Conservation (phyloP, 805 yeast species). For the Vanderwaltozyma verrucispora region DNA sequence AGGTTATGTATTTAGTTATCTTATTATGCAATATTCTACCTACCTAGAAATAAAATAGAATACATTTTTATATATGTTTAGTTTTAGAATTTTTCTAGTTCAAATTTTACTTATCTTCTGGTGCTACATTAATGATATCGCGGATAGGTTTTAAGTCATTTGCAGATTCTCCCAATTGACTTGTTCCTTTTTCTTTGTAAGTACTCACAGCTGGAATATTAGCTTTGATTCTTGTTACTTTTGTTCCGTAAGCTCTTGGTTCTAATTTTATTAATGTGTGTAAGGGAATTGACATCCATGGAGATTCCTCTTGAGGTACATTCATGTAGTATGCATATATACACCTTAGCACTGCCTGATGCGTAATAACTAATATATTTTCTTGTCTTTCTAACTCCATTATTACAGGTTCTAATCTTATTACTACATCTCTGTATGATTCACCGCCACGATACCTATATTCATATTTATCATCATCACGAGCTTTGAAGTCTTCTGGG, state of each 20-base stretch:
- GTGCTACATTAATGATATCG: conserved; percentile 2
- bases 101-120: not conserved
- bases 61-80: too few relatives aligned
- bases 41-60: too few relatives aligned
- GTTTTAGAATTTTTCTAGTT: too few relatives aligned
- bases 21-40: not conserved
- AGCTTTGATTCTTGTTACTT: conserved; percentile 84
- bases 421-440: conserved; percentile 89
- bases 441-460: conserved; percentile 97
- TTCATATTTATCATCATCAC: conserved; percentile 93
- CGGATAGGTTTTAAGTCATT: not conserved
- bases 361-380: conserved; percentile 89
- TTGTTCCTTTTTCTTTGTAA: conserved; percentile 87
- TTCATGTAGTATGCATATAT: conserved; percentile 97
- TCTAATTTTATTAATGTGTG: conserved; percentile 91
- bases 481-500: conserved; percentile 91
- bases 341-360: conserved; percentile 94
- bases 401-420: conserved; percentile 90
- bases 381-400: conserved; percentile 98
- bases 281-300: conserved; percentile 98
- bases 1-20: too few relatives aligned
- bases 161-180: conserved; percentile 33
- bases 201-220: conserved; percentile 97
- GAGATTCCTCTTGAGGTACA: conserved; percentile 93
- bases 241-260: conserved; percentile 87